These are phyloP conservation scores for Aspergillus sp. DNA, from an alignment of 2,329 filamentous ascomycete species.

Conservation along the genomic window DNA sequence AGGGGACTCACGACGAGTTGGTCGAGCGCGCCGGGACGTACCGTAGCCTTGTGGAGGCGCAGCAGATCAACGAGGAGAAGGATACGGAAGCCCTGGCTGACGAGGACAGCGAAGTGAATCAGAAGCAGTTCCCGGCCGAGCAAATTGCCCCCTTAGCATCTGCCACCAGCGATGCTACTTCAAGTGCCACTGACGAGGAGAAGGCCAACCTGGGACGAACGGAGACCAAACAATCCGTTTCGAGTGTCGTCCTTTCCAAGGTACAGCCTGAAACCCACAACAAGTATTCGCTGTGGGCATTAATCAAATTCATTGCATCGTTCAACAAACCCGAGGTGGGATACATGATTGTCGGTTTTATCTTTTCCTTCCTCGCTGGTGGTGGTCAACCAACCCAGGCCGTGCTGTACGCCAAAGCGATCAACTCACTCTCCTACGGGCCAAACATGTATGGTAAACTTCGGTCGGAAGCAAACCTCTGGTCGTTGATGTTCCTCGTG, in stretches of 20 bases:
- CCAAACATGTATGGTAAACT: constrained; percentile 48
- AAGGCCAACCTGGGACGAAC: constrained; percentile 35
- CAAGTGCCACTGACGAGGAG: constrained; percentile 21
- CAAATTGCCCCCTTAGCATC: constrained; percentile 20
- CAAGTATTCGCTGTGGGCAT: constrained; percentile 62
- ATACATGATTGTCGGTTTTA: constrained; percentile 63
- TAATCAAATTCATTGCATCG: constrained; percentile 68
- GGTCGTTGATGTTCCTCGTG: constrained; percentile 83
- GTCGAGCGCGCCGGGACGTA: constrained; percentile 66
- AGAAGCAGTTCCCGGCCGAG: background rate
- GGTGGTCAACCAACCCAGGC: constrained; percentile 68
- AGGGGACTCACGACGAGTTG: constrained; percentile 77
- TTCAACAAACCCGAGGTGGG: constrained; percentile 70
- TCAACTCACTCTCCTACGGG: constrained; percentile 59
- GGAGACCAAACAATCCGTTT: constrained; percentile 49
- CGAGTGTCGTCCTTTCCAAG: constrained; percentile 60
- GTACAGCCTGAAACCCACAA: constrained; percentile 43
- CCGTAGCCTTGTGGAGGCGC: constrained; percentile 75
- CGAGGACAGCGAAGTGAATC: constrained; percentile 17
- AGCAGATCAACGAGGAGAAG: constrained; percentile 61
- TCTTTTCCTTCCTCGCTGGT: constrained; percentile 69
- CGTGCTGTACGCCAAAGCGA: constrained; percentile 83
- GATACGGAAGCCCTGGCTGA: constrained; percentile 25
- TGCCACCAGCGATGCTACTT: constrained; percentile 25
- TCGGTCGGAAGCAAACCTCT: constrained; percentile 68